A percentile compares a stretch with the other conserved stretches of the same genome.
phyloP scores from a whole-genome alignment of 495 filamentous ascomycete genomes.

The Neurospora sublineolata region DNA sequence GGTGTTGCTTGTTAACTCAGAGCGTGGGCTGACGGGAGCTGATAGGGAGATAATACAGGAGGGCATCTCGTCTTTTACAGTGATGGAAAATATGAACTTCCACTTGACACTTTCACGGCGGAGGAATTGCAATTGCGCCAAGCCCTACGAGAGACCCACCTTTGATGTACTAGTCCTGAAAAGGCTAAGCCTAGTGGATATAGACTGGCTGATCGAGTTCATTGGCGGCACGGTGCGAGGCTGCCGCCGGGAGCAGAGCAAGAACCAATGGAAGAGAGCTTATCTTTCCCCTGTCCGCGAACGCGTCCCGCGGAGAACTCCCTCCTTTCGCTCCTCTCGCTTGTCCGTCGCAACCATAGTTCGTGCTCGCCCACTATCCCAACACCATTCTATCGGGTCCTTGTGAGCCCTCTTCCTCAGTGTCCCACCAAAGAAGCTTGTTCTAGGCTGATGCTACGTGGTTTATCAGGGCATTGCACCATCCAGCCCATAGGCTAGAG shows the following conservation, averaged over 20 bases:
- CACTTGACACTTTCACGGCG: neutral
- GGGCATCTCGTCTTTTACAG: neutral
- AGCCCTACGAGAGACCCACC: neutral
- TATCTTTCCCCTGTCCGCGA: neutral
- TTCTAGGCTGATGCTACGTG: neutral
- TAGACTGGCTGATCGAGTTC: neutral
- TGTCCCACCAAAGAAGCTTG: neutral
- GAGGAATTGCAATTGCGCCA: neutral
- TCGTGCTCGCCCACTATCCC: neutral
- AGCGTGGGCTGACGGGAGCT: neutral
- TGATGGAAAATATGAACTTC: neutral
- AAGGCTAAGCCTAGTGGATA: neutral
- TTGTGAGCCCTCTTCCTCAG: neutral
- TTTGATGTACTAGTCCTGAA: neutral
- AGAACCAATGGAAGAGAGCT: neutral
- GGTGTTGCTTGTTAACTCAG: neutral
- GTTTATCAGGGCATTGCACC: neutral
- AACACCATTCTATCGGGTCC: neutral
- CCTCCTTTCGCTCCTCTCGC: neutral
- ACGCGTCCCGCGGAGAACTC: neutral
- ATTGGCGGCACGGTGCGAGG: neutral
- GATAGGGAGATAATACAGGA: neutral
- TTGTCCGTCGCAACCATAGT: neutral
- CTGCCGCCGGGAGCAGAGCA: neutral
- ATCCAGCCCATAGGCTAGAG: neutral